Base-by-base conservation (phyloP, 495 filamentous ascomycete species). In the Penicillium bovifimosum region DNA sequence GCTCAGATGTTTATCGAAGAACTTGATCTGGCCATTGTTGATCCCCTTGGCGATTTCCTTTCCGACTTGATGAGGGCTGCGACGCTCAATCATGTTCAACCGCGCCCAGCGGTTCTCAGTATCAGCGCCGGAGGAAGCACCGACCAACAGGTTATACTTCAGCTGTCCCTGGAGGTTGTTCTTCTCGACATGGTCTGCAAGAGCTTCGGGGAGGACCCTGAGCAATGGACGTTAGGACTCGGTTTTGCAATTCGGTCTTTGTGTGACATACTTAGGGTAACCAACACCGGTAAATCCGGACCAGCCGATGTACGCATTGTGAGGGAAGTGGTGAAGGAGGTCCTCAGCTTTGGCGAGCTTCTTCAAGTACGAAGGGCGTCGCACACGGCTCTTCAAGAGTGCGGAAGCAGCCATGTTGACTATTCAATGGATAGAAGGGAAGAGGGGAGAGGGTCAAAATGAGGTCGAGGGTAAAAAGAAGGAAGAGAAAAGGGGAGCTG, bases 41-140 rank as follows among this genome's bases (percentile, higher is more conserved):
- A 96, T 95, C 2, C 90, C 90, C 74, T 89, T 92, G 42, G 89
- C 79, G 52, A 96, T 96, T 51, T 86, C 80, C 74, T 95, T 96
- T 60, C 90, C 90, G 55, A 96, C 90, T 62, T 96, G 90, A 69
- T 96, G 90, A 40, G 90, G 90, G 55, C 79, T 78, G 5, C 90
- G 80, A 41, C 90, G 80, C 74, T 90, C 86, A 59, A 95, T 95
- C 90, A 96, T 96, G 68, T 95, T 84, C 40, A 91, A 66, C 2
- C 67, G 67, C 5, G 90, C 90, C 90, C 90, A 96, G 54, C 90
- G 80, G 68, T 91, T 91, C 74, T 96, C 90, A 0, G 91, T 95
- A 69, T 96, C 90, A 17, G 90, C 87, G 9, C 90, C 90, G 20
- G 87, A 88, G 1, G 87, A 91, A 17, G 90, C 90, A 35, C 90